Evolutionary conservation across 495 filamentous ascomycete genomes (phyloP).

Genomic region (Penicillium ochrochloron): DNA sequence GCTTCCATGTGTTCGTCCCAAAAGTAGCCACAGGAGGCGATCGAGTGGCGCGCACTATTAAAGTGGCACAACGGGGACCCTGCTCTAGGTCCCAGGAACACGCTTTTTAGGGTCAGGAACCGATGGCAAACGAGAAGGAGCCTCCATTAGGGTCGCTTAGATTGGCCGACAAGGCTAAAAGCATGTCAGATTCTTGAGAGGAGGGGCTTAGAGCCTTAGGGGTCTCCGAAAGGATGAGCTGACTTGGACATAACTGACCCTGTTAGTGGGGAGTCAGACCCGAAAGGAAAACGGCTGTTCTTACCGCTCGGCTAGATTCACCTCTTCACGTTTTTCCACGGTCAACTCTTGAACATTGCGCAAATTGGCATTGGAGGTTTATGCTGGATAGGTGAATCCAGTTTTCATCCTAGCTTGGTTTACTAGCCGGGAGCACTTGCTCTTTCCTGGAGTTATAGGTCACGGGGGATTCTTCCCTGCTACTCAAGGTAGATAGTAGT

Average conservation of each 20-base stretch:
- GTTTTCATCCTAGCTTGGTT: no score
- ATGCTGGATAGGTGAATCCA: no score
- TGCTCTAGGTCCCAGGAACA: not conserved
- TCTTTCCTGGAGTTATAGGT: no score
- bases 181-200: not conserved
- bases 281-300: not conserved
- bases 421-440: no score
- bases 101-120: not conserved
- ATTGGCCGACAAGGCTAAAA: not conserved
- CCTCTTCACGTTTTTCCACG: not conserved
- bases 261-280: no score
- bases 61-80: not conserved
- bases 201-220: not conserved
- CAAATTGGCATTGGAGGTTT: not conserved
- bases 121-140: not conserved
- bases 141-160: not conserved
- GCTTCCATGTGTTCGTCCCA: not conserved
- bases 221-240: not conserved
- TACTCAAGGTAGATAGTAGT: no score
- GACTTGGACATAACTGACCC: no score
- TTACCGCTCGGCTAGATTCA: not conserved
- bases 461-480: no score
- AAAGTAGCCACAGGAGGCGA: not conserved
- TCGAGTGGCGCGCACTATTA: constrained; percentile 2
- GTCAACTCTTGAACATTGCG: not conserved